Evolutionary conservation across 1,139 yeast species (phyloP).

Genomic region (Geotrichum restrictum): DNA sequence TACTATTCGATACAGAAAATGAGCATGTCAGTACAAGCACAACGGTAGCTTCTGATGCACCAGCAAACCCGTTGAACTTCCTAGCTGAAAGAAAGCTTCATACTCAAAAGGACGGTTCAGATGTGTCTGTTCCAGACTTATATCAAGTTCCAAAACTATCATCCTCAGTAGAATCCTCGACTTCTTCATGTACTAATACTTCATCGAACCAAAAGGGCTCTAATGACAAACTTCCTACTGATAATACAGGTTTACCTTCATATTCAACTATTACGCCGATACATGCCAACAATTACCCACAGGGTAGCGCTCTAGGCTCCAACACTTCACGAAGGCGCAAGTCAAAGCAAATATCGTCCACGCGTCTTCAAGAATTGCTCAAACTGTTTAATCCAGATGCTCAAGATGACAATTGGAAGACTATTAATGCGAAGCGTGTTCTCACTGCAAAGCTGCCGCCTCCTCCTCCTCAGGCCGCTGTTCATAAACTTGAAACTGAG

Average conservation of each 20-base stretch:
- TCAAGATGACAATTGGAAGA: conserved; percentile 1
- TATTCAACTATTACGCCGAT: neutral
- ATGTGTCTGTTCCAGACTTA: conserved; percentile 15
- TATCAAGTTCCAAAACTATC: conserved; percentile 24
- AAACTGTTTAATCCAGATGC: conserved; percentile 12
- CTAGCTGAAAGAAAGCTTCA: neutral
- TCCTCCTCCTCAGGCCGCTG: neutral
- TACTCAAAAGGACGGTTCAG: neutral
- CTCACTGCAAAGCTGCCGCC: neutral
- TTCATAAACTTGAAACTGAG: neutral
- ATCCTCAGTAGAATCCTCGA: conserved; percentile 23
- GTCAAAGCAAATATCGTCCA: conserved; percentile 4
- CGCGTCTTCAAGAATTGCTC: conserved; percentile 9
- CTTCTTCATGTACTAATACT: conserved; percentile 19
- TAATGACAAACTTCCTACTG: conserved; percentile 10
- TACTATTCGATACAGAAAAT: conserved; percentile 29
- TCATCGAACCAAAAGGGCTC: conserved; percentile 14
- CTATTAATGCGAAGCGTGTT: neutral
- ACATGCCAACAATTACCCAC: neutral
- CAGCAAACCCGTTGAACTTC: neutral
- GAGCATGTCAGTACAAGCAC: too few species aligned
- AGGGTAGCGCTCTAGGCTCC: neutral
- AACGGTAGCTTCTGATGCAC: too few species aligned
- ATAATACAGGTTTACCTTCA: conserved; percentile 1
- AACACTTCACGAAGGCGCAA: neutral